Evolutionary conservation across 345 rosid species (phyloP), one percentile per base, ranked within the genome.

Genomic region (Aquilaria malaccensis): DNA sequence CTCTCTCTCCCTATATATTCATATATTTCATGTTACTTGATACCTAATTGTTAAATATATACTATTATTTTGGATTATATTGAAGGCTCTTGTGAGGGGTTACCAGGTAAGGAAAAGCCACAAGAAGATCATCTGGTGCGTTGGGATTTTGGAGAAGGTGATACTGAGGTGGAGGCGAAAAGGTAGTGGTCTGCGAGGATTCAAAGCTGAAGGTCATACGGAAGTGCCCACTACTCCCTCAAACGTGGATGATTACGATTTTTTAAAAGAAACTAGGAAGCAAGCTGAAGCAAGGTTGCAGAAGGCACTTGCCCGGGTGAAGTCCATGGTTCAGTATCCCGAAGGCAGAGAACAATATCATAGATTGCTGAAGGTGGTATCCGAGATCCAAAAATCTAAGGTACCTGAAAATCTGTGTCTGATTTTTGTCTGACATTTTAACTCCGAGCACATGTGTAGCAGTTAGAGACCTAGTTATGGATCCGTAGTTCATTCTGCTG

Each of bases 81-180:
- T 67, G 67, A 73, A 93, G 98, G 98, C 98, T 54, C 94, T 82
- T 72, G 84, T 87, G 33, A 87, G 98, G 77, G 97, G 98, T 50
- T 85, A 89, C 78, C 93, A 92, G 72, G 89, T 87, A 30, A 84
- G 98, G 76, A 89, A 84, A 74, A 84, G 80, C 77, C 74, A 83
- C 74, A 81, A 71, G 71, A 89, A 87, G 73, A 85, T 93, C 52
- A 62, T 72, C n/a, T 89, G 97, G 98, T 87, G 96, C 0, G 96
- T 93, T 12, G 97, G 98, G 77, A 87, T 89, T 70, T 2, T 89
- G 70, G 97, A 89, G 79, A 93, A 93, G 67, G 79, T 87, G 57
- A 93, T 93, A 68, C 63, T 93, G 75, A 91, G 96, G n/a, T 89
- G 98, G 97, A 87, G 94, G 74, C 72, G 97, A 49, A 92, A 82